Percentiles rank a stretch among this genome's conserved stretches.
Conservation (phyloP, 164 flowering plant genomes). For the Chimonanthus praecox region DNA sequence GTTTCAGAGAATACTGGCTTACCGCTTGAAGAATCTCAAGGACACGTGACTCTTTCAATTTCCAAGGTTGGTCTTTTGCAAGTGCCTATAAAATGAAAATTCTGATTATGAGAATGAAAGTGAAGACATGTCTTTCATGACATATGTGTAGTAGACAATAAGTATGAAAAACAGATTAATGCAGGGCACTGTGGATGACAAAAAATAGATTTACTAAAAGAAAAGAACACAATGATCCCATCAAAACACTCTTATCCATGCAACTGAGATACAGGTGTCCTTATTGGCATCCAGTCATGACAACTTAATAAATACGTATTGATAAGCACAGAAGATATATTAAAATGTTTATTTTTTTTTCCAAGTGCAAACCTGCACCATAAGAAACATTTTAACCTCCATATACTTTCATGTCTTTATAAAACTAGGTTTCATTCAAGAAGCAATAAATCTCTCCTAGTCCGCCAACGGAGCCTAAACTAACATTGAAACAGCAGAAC, state of each 20-base stretch:
- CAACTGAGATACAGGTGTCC: background rate
- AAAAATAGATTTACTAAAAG: background rate
- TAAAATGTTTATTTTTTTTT: background rate
- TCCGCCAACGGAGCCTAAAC: background rate
- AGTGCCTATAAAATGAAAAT: constrained; percentile 62
- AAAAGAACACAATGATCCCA: background rate
- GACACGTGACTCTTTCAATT: constrained; percentile 81
- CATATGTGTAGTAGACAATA: background rate
- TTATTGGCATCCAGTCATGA: background rate
- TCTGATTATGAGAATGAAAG: background rate
- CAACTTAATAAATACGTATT: background rate
- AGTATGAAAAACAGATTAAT: background rate
- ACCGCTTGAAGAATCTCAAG: constrained; percentile 95
- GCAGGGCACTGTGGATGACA: background rate
- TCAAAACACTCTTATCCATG: background rate
- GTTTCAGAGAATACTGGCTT: constrained; percentile 15
- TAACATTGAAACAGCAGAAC: background rate
- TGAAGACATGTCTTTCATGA: background rate
- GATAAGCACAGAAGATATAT: background rate
- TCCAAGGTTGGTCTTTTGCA: constrained; percentile 98
- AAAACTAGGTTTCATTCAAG: background rate
- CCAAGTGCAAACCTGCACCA: background rate
- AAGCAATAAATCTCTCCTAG: background rate
- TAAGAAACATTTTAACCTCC: background rate
- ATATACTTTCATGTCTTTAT: background rate